These are phyloP conservation scores for Obba rivulosa DNA, from an alignment of 768 basidiomycete genomes.

Conservation along the genomic window DNA sequence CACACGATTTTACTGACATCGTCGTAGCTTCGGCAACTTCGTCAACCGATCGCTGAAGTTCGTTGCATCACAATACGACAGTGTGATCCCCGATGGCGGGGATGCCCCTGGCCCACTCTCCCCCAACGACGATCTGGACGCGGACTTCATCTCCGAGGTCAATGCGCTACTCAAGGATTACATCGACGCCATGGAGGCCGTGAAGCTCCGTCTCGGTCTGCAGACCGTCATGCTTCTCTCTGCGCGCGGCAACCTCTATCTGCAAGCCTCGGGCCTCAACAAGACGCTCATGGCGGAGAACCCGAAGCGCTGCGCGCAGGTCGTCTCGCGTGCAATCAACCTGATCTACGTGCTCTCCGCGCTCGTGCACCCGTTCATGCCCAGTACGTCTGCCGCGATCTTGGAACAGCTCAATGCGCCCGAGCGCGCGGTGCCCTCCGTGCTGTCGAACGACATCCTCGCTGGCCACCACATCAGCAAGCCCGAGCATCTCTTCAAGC, in stretches of 20 bases:
- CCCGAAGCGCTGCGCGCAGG: slow-evolving; percentile 83
- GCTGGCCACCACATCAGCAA: slow-evolving; percentile 80
- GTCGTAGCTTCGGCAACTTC: slow-evolving; percentile 86
- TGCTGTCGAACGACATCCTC: slow-evolving; percentile 76
- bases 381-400: slow-evolving; percentile 76
- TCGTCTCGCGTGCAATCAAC: slow-evolving; percentile 86
- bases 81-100: slow-evolving; percentile 74
- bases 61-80: slow-evolving; percentile 75
- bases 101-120: slow-evolving; percentile 68
- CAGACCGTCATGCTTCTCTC: slow-evolving; percentile 89
- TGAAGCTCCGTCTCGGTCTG: slow-evolving; percentile 84
- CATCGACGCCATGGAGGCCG: slow-evolving; percentile 82
- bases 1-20: not conserved
- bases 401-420: slow-evolving; percentile 87
- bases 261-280: slow-evolving; percentile 89
- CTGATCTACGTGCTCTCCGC: slow-evolving; percentile 87
- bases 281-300: slow-evolving; percentile 81
- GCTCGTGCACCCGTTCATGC: slow-evolving; percentile 95
- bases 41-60: slow-evolving; percentile 95
- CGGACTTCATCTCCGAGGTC: slow-evolving; percentile 73
- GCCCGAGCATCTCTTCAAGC: slow-evolving; percentile 89
- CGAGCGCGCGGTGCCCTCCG: slow-evolving; percentile 68
- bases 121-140: slow-evolving; percentile 58
- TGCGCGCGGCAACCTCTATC: slow-evolving; percentile 83
- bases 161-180: slow-evolving; percentile 78